A percentile compares a stretch with the other conserved stretches of the same genome.
phyloP scores from a whole-genome alignment of 2,329 filamentous ascomycete species.

The Sclerotinia sclerotiorum region DNA sequence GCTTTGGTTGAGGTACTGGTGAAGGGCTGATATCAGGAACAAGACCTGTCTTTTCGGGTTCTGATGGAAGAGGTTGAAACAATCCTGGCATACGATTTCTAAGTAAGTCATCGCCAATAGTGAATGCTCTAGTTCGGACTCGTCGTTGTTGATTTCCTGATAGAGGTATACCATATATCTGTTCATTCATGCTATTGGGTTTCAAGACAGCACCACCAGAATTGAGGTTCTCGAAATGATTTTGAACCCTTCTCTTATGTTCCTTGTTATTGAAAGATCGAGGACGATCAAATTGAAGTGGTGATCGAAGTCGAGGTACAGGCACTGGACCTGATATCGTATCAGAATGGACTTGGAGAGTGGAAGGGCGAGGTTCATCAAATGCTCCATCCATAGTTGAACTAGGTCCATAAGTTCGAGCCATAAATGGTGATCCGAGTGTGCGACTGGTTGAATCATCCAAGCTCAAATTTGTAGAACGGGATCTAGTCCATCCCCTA shows the following conservation, averaged over 20 bases:
- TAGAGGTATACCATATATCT: slow-evolving; percentile 36
- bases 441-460: slow-evolving; percentile 25
- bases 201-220: slow-evolving; percentile 33
- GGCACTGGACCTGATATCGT: slow-evolving; percentile 9
- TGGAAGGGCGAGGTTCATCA: slow-evolving; percentile 27
- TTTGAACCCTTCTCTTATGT: slow-evolving; percentile 39
- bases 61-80: slow-evolving; percentile 27
- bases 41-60: slow-evolving; percentile 5
- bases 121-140: slow-evolving; percentile 40
- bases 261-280: slow-evolving; percentile 34
- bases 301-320: slow-evolving; percentile 34
- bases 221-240: slow-evolving; percentile 35
- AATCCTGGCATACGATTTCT: slow-evolving; percentile 28
- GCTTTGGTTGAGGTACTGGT: slow-evolving; percentile 33
- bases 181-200: slow-evolving; percentile 38
- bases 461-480: slow-evolving; percentile 8
- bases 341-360: slow-evolving; percentile 27
- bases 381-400: slow-evolving; percentile 41
- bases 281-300: slow-evolving; percentile 35
- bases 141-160: slow-evolving; percentile 31
- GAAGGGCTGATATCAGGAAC: slow-evolving; percentile 9
- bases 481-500: slow-evolving; percentile 10
- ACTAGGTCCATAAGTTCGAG: slow-evolving; percentile 62
- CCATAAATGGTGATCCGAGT: slow-evolving; percentile 46
- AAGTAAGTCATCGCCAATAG: slow-evolving; percentile 38